phyloP scores from a whole-genome alignment of 2,329 filamentous ascomycete genomes.

The Leptographium lundbergii region DNA sequence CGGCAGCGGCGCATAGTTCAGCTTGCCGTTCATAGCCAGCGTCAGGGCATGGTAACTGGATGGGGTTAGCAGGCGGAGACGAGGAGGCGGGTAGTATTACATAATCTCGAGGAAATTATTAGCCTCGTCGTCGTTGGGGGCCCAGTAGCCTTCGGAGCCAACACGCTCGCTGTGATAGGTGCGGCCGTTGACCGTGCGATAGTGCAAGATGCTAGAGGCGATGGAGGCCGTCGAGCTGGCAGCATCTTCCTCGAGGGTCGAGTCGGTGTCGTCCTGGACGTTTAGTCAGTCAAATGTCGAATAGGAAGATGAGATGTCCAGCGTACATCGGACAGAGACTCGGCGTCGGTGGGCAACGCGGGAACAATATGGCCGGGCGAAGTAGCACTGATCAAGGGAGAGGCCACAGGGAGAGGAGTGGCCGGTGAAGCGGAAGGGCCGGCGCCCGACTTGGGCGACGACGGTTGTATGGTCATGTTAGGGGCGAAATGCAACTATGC shows the following conservation, averaged over 20 bases:
- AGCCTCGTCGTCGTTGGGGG: slow-evolving; percentile 2
- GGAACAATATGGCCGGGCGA: no score
- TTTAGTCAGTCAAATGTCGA: no score
- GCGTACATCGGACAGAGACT: no score
- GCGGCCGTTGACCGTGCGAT: slow-evolving; percentile 18
- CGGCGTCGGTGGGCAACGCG: no score
- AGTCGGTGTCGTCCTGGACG: slow-evolving; percentile 1
- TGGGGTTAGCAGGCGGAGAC: background rate
- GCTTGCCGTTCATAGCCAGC: slow-evolving; percentile 13
- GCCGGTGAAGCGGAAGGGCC: no score
- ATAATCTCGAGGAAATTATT: background rate
- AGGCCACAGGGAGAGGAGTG: no score
- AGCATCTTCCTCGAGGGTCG: background rate
- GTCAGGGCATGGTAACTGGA: slow-evolving; percentile 16
- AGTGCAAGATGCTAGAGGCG: slow-evolving; percentile 17
- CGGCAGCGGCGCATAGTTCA: slow-evolving; percentile 9
- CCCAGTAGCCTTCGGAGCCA: no score
- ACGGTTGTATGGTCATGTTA: no score
- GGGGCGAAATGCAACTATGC: no score
- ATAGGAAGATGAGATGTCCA: no score
- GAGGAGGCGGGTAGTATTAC: background rate
- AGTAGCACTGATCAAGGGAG: no score
- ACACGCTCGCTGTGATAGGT: slow-evolving; percentile 17
- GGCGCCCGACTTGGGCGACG: no score
- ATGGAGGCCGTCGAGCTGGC: slow-evolving; percentile 16